phyloP scores from a whole-genome alignment of 2,329 filamentous ascomycete genomes.

The Colletotrichum agaves region DNA sequence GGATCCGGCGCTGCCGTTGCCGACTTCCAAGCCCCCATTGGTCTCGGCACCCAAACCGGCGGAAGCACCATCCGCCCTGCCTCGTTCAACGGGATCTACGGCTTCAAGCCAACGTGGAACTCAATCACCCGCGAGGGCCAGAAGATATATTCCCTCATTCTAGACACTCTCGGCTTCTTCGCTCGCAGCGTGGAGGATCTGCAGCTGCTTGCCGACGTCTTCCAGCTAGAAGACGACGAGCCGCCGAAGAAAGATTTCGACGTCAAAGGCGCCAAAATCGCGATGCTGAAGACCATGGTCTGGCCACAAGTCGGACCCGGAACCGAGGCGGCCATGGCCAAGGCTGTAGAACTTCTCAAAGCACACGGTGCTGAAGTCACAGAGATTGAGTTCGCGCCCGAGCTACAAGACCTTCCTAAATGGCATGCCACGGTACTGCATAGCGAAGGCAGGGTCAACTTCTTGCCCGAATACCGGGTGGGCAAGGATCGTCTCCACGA shows the following conservation, averaged over 20 bases:
- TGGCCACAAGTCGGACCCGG: constrained; percentile 60
- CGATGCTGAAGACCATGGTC: constrained; percentile 62
- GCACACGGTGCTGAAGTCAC: constrained; percentile 64
- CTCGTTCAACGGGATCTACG: constrained; percentile 73
- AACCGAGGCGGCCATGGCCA: constrained; percentile 54
- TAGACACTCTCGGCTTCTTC: constrained; percentile 73
- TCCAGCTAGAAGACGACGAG: constrained; percentile 64
- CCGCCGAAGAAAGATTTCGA: constrained; percentile 42
- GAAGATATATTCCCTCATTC: constrained; percentile 66
- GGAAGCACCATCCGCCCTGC: constrained; percentile 73
- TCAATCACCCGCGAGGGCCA: constrained; percentile 70
- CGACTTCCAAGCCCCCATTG: constrained; percentile 70
- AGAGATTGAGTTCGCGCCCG: constrained; percentile 62
- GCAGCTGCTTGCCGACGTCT: constrained; percentile 63
- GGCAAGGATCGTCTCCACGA: constrained; percentile 58
- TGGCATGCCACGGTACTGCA: constrained; percentile 64
- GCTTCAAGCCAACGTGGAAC: constrained; percentile 74
- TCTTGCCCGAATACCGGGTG: constrained; percentile 63
- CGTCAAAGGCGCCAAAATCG: constrained; percentile 63
- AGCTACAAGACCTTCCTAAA: constrained; percentile 59
- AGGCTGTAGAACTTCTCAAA: constrained; percentile 52
- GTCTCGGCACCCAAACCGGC: constrained; percentile 73
- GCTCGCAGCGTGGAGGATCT: constrained; percentile 68
- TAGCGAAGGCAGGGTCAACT: constrained; percentile 63
- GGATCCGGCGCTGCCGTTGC: constrained; percentile 74